Percentiles rank a stretch among this genome's conserved stretches.
Evolutionary conservation across 306 rosid genomes (phyloP).

Genomic region (Begonia masoniana): DNA sequence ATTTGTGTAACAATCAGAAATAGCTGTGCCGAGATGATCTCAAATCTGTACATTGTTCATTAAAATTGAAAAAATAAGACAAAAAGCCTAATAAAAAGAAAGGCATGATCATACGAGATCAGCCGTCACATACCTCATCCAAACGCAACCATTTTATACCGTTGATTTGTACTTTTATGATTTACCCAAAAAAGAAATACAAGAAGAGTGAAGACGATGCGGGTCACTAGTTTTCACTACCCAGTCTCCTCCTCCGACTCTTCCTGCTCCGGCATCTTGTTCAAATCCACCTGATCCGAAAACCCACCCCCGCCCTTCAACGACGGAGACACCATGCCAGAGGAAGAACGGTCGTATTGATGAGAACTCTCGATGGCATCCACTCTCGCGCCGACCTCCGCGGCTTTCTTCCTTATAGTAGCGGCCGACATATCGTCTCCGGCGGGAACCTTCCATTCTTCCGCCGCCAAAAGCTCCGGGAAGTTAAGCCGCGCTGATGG

Average conservation of each 20-base stretch:
- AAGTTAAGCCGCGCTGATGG: constrained; percentile 88
- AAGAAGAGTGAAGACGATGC: constrained; percentile 1
- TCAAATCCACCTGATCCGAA: constrained; percentile 60
- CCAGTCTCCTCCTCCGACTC: constrained; percentile 47
- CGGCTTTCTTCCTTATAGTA: constrained; percentile 67
- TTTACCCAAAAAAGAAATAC: neutral
- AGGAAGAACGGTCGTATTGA: constrained; percentile 10
- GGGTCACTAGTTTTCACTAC: constrained; percentile 18
- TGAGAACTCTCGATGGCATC: constrained; percentile 68
- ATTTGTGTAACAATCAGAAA: too few relatives aligned
- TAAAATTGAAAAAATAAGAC: neutral
- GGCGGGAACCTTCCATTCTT: constrained; percentile 11
- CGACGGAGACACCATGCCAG: constrained; percentile 13
- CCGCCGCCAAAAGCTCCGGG: constrained; percentile 46
- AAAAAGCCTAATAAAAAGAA: neutral
- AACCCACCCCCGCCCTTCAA: constrained; percentile 23
- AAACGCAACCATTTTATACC: too few relatives aligned
- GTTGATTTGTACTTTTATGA: neutral
- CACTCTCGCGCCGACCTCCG: constrained; percentile 87
- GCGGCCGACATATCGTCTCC: constrained; percentile 74
- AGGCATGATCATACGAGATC: neutral
- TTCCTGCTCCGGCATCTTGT: constrained; percentile 84
- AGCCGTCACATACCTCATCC: constrained; percentile 6
- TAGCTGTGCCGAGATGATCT: neutral
- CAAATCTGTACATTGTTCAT: neutral